These are phyloP conservation scores for Podaxis sp. DNA, from an alignment of 768 basidiomycete genomes.

Conservation along the genomic window DNA sequence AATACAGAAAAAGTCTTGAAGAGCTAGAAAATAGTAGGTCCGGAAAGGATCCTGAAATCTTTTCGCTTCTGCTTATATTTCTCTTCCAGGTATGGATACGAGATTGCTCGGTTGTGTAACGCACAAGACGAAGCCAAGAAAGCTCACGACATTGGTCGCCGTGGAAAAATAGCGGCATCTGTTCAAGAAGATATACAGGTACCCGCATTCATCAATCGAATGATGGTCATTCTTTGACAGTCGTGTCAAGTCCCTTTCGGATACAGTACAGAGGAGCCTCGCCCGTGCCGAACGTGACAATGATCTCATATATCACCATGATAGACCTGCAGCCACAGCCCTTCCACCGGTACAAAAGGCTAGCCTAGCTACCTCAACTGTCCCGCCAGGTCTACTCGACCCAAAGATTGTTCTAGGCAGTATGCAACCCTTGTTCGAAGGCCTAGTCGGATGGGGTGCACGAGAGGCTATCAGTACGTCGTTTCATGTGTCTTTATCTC, in stretches of 20 bases:
- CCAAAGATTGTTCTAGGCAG: slow-evolving; percentile 53
- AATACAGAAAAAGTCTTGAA: slow-evolving; percentile 85
- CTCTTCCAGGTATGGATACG: slow-evolving; percentile 74
- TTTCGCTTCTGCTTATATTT: slow-evolving; percentile 4
- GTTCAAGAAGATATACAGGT: slow-evolving; percentile 85
- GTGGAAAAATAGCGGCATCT: slow-evolving; percentile 55
- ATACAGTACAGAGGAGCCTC: slow-evolving; percentile 65
- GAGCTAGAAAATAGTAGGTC: slow-evolving; percentile 79
- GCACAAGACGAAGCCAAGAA: slow-evolving; percentile 69
- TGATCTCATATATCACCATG: slow-evolving; percentile 91
- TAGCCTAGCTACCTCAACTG: slow-evolving; percentile 59
- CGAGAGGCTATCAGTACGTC: slow-evolving; percentile 81
- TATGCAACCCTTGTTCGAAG: slow-evolving; percentile 66
- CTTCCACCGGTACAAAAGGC: slow-evolving; percentile 65
- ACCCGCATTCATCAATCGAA: slow-evolving; percentile 15
- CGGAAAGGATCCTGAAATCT: slow-evolving; percentile 18
- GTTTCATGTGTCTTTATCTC: not conserved
- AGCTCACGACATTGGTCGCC: slow-evolving; percentile 66
- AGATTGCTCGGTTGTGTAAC: slow-evolving; percentile 74
- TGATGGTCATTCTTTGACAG: slow-evolving; percentile 11
- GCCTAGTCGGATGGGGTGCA: slow-evolving; percentile 84
- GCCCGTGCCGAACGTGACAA: slow-evolving; percentile 86
- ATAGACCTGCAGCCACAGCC: slow-evolving; percentile 72
- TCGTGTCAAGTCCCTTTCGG: slow-evolving; percentile 65
- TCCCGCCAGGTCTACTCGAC: slow-evolving; percentile 58